Conservation (phyloP, 2,329 filamentous ascomycete genomes). For the Verticillium alfalfae region DNA sequence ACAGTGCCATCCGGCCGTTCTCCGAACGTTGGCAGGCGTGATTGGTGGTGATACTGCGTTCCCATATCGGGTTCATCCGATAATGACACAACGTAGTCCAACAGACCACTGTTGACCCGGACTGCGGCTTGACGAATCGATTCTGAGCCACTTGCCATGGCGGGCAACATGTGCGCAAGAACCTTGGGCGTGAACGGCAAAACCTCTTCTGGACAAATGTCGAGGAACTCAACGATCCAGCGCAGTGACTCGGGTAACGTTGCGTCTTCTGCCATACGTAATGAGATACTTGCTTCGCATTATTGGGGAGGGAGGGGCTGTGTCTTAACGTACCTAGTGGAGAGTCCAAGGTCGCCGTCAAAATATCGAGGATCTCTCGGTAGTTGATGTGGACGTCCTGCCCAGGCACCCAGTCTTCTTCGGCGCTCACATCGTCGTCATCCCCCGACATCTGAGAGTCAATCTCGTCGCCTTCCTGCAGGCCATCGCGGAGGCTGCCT, state of each 20-base stretch:
- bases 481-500: slow-evolving; percentile 51
- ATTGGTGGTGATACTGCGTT: slow-evolving; percentile 18
- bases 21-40: slow-evolving; percentile 20
- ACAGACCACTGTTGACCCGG: slow-evolving; percentile 82
- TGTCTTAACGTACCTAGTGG: slow-evolving; percentile 55
- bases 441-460: slow-evolving; percentile 49
- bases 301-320: not conserved
- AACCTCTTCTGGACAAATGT: slow-evolving; percentile 96
- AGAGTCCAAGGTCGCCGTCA: slow-evolving; percentile 83
- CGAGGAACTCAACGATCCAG: slow-evolving; percentile 95
- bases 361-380: slow-evolving; percentile 82
- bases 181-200: slow-evolving; percentile 91
- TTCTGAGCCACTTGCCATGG: slow-evolving; percentile 88
- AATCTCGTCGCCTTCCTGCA: slow-evolving; percentile 56
- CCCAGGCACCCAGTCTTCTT: slow-evolving; percentile 94
- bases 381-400: slow-evolving; percentile 96
- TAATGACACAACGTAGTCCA: slow-evolving; percentile 90
- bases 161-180: slow-evolving; percentile 84
- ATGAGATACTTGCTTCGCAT: not conserved
- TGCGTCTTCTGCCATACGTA: slow-evolving; percentile 66
- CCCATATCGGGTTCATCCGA: slow-evolving; percentile 59
- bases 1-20: slow-evolving; percentile 41
- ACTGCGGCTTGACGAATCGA: slow-evolving; percentile 82
- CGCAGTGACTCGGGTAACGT: slow-evolving; percentile 84
- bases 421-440: slow-evolving; percentile 57